phyloP scores from a whole-genome alignment of 805 yeast species.

The Schizosaccharomyces cryophilus region DNA sequence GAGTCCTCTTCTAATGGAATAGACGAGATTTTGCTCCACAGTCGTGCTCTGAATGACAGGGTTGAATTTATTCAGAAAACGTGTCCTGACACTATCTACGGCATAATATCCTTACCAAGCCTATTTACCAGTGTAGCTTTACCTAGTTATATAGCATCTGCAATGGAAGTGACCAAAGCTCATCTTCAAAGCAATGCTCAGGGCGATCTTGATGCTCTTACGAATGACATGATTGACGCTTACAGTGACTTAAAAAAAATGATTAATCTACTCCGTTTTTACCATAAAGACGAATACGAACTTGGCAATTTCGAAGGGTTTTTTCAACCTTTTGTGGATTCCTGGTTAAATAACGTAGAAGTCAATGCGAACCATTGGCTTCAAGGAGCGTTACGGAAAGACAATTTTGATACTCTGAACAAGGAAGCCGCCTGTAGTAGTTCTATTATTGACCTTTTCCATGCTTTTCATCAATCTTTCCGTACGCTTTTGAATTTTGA shows the following conservation, averaged over 20 bases:
- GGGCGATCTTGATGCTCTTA: neutral
- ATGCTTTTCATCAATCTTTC: conserved; percentile 33
- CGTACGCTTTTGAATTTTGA: conserved; percentile 30
- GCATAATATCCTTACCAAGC: neutral
- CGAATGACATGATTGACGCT: neutral
- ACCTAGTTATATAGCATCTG: neutral
- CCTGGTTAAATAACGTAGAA: conserved; percentile 26
- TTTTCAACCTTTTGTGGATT: conserved; percentile 18
- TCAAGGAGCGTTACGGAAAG: neutral
- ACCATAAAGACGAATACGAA: neutral
- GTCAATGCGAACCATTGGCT: conserved; percentile 12
- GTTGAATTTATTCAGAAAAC: neutral
- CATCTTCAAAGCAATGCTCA: neutral
- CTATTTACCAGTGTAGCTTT: neutral
- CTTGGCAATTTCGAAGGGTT: neutral
- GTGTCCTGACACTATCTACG: neutral
- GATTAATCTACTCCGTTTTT: neutral
- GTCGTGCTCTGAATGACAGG: neutral
- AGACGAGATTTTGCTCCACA: neutral
- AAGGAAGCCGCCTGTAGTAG: conserved; percentile 13
- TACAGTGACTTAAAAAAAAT: neutral
- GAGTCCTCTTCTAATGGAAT: neutral
- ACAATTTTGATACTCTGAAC: neutral
- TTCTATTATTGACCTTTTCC: conserved; percentile 44
- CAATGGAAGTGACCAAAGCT: neutral